phyloP scores from a whole-genome alignment of 164 flowering plant genomes.

The Warburgia ugandensis region DNA sequence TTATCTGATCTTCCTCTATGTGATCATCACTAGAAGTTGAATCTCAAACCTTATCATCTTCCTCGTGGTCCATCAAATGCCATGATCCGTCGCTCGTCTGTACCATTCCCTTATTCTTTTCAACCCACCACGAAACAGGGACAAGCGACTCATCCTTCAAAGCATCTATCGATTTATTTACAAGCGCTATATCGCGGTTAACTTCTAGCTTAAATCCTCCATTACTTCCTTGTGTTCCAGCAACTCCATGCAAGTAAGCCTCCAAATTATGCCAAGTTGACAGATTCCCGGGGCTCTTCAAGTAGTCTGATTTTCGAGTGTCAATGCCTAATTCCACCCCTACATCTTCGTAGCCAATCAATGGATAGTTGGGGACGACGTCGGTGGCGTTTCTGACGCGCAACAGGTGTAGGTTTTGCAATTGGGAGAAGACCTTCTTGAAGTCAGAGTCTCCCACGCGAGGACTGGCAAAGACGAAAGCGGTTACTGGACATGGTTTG shows the following conservation, averaged over 20 bases:
- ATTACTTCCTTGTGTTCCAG: slow-evolving; percentile 58
- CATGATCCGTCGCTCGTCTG: slow-evolving; percentile 63
- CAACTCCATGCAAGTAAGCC: slow-evolving; percentile 75
- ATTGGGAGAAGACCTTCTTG: slow-evolving; percentile 17
- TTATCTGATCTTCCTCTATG: too few relatives aligned
- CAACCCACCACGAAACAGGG: slow-evolving; percentile 59
- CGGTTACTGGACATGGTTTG: slow-evolving; percentile 46
- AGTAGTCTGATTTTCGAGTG: slow-evolving; percentile 47
- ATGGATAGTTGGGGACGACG: slow-evolving; percentile 63
- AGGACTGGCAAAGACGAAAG: slow-evolving; percentile 58
- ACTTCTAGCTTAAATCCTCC: slow-evolving; percentile 58
- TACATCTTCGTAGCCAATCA: slow-evolving; percentile 47
- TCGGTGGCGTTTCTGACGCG: slow-evolving; percentile 45
- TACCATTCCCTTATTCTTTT: slow-evolving; percentile 69
- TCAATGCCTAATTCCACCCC: slow-evolving; percentile 62
- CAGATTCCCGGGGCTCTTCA: slow-evolving; percentile 48
- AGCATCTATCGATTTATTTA: slow-evolving; percentile 45
- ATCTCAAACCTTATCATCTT: too few relatives aligned
- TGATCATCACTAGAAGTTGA: too few relatives aligned
- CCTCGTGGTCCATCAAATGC: slow-evolving; percentile 69
- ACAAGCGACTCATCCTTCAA: slow-evolving; percentile 58
- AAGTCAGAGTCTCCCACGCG: slow-evolving; percentile 60
- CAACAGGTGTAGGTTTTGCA: slow-evolving; percentile 30
- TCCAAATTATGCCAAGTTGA: slow-evolving; percentile 60
- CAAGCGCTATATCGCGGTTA: slow-evolving; percentile 45